Evolutionary conservation across 164 flowering plant species (phyloP).

Genomic region (Macadamia integrifolia): DNA sequence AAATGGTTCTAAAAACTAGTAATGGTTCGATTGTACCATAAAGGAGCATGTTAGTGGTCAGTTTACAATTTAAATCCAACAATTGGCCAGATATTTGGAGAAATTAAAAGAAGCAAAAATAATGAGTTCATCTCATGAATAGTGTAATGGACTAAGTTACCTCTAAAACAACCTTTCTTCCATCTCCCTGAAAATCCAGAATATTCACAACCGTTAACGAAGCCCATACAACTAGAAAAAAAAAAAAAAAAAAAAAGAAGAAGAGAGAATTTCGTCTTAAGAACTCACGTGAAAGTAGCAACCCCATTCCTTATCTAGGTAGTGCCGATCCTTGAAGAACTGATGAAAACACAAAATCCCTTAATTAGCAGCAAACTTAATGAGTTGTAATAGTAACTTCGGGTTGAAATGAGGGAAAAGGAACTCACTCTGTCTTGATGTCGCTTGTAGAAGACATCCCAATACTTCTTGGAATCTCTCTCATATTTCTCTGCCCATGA

Average conservation of each 20-base stretch:
- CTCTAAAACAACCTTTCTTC: conserved; percentile 53
- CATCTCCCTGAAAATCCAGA: conserved; percentile 40
- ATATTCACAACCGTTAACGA: not conserved
- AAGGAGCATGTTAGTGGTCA: too few species aligned
- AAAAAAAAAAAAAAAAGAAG: too few species aligned
- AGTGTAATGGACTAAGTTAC: conserved; percentile 19
- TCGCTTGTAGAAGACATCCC: conserved; percentile 90
- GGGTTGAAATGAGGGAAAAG: not conserved
- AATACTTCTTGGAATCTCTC: conserved; percentile 84
- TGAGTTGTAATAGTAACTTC: not conserved
- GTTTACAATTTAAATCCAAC: too few species aligned
- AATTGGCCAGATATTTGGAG: too few species aligned
- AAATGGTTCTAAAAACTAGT: too few species aligned
- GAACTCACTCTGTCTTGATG: conserved; percentile 72
- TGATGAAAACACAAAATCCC: conserved; percentile 22
- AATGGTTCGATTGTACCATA: too few species aligned
- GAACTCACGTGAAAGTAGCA: conserved; percentile 63
- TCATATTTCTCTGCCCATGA: conserved; percentile 66
- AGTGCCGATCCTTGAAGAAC: conserved; percentile 97
- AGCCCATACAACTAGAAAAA: not conserved
- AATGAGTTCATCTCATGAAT: too few species aligned
- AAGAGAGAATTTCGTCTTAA: not conserved
- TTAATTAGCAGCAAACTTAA: not conserved
- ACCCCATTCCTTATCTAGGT: conserved; percentile 97
- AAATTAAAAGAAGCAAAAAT: too few species aligned